Evolutionary conservation across 106 monocot genomes (phyloP).

Genomic region (Apostasia ramifera): DNA sequence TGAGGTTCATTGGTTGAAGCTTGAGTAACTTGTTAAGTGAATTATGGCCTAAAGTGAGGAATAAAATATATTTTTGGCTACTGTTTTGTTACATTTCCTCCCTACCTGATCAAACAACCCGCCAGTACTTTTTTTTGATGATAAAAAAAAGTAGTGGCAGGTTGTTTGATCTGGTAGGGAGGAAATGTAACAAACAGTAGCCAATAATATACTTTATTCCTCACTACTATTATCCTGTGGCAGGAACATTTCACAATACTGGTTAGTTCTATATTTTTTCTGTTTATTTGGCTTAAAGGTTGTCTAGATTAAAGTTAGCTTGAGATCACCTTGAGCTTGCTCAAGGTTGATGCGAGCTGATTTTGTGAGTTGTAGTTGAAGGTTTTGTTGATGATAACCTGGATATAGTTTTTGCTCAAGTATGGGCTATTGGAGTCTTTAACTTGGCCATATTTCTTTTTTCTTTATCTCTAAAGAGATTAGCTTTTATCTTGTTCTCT

Average conservation of each 20-base stretch:
- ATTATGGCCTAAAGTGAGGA: too few species aligned
- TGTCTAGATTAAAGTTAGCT: too few species aligned
- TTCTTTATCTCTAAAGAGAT: too few species aligned
- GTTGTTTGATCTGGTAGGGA: background rate
- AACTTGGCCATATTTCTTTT: background rate
- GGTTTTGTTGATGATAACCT: background rate
- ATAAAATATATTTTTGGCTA: too few species aligned
- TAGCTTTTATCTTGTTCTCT: too few species aligned
- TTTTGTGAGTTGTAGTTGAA: too few species aligned
- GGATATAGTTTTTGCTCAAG: background rate
- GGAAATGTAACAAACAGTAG: background rate
- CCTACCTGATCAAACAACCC: too few species aligned
- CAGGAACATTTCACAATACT: background rate
- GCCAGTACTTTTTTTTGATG: background rate
- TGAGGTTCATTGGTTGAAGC: too few species aligned
- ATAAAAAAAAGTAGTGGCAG: background rate
- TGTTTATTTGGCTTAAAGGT: background rate
- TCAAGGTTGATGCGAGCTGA: too few species aligned
- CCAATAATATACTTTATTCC: background rate
- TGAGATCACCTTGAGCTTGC: too few species aligned
- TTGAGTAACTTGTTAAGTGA: too few species aligned
- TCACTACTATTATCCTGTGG: background rate
- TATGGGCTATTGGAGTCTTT: background rate
- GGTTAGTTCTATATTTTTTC: background rate
- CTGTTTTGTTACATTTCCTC: too few species aligned